A percentile compares a stretch with the other conserved stretches of the same genome.
phyloP scores from a whole-genome alignment of 1,284 basidiomycete species.

The Puccinia polysora region DNA sequence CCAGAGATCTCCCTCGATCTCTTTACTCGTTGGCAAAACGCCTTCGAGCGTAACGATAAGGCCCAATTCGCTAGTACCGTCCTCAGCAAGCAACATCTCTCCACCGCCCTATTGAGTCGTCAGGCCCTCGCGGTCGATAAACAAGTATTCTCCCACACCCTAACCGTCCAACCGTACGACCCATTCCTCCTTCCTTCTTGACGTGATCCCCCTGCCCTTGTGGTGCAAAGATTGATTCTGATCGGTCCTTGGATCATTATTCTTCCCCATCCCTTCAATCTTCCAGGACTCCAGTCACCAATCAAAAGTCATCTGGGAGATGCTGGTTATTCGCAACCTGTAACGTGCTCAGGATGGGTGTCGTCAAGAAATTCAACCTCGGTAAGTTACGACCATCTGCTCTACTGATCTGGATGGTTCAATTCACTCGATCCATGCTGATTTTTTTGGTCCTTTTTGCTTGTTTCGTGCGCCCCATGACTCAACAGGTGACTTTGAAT shows the following conservation, averaged over 20 bases:
- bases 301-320: constrained; percentile 78
- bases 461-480: background rate
- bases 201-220: background rate
- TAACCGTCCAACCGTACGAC: constrained; percentile 43
- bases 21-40: constrained; percentile 45
- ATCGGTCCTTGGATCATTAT: constrained; percentile 1
- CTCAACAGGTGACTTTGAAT: background rate
- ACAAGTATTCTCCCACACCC: constrained; percentile 37
- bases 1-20: constrained; percentile 44
- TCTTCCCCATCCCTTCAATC: background rate
- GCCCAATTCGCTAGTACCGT: constrained; percentile 73
- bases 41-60: constrained; percentile 57
- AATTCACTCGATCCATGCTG: no score
- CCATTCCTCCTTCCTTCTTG: background rate
- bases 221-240: constrained; percentile 66
- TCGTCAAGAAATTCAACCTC: constrained; percentile 74
- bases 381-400: constrained; percentile 61
- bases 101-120: constrained; percentile 64
- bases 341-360: constrained; percentile 48
- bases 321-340: constrained; percentile 92
- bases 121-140: constrained; percentile 55
- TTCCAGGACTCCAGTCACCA: constrained; percentile 68
- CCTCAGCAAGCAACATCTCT: constrained; percentile 69
- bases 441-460: background rate
- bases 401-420: background rate